A percentile compares a stretch with the other conserved stretches of the same genome.
Evolutionary conservation across 305 asterid species (phyloP).

Genomic region (Solanum hybrid): DNA sequence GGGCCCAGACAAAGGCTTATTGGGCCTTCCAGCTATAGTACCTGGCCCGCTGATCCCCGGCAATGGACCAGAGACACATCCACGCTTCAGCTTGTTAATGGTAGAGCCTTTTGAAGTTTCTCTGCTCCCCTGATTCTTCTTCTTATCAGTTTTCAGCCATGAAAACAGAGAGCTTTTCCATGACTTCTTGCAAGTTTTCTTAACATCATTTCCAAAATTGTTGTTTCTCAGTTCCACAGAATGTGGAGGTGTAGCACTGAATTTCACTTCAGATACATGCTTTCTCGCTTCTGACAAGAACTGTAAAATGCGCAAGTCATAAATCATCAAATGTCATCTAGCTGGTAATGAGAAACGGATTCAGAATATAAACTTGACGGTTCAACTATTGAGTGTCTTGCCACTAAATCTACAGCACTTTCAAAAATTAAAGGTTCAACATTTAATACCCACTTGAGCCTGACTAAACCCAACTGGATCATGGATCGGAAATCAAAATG

Average conservation of each 20-base stretch:
- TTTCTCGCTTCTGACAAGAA: constrained; percentile 64
- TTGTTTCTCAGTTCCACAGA: constrained; percentile 13
- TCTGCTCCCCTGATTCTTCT: constrained; percentile 23
- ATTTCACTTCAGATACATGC: constrained; percentile 8
- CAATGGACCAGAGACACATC: constrained; percentile 46
- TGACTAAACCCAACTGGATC: not conserved
- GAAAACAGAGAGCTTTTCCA: constrained; percentile 55
- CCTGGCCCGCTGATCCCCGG: constrained; percentile 3
- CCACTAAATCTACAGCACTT: not conserved
- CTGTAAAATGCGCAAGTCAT: constrained; percentile 17
- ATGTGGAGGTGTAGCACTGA: not conserved
- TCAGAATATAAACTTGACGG: not conserved
- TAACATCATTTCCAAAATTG: constrained; percentile 20
- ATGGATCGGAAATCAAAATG: not conserved
- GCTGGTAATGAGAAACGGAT: not conserved
- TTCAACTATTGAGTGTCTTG: not conserved
- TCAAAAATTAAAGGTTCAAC: not conserved
- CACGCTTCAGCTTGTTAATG: constrained; percentile 19
- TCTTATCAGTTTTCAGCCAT: constrained; percentile 45
- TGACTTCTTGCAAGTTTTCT: constrained; percentile 27
- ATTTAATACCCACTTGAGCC: not conserved
- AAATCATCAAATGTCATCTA: not conserved
- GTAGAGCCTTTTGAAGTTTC: constrained; percentile 13
- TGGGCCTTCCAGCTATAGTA: constrained; percentile 13
- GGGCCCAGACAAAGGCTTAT: constrained; percentile 49